Evolutionary conservation across 148 eudicot species (phyloP).

Genomic region (Spergularia bocconei): DNA sequence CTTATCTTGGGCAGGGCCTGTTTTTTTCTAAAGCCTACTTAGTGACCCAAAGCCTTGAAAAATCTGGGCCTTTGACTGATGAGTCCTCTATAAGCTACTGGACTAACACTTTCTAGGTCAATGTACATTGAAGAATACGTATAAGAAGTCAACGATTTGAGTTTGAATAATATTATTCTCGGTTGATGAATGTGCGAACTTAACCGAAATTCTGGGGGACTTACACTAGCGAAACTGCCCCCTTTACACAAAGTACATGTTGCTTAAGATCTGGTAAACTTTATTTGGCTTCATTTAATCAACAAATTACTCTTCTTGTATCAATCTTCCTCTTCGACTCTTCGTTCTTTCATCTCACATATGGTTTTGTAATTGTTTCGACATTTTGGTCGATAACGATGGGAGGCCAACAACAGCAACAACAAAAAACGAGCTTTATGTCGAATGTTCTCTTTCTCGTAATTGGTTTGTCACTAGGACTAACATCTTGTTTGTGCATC

Average conservation of each 20-base stretch:
- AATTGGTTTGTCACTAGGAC: slow-evolving; percentile 12
- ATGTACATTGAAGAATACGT: too few relatives aligned
- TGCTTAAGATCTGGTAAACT: slow-evolving; percentile 12
- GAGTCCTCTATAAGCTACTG: too few relatives aligned
- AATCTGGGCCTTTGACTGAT: too few relatives aligned
- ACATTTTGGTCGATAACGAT: background rate
- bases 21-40: too few relatives aligned
- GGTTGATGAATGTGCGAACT: background rate
- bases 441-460: background rate
- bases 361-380: background rate
- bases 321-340: background rate
- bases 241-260: slow-evolving; percentile 1
- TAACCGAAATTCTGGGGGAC: background rate
- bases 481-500: slow-evolving; percentile 15
- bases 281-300: background rate
- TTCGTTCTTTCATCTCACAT: background rate
- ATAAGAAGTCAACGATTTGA: too few relatives aligned
- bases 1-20: too few relatives aligned
- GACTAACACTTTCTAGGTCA: too few relatives aligned
- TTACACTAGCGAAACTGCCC: background rate
- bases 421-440: background rate
- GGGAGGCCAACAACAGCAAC: background rate
- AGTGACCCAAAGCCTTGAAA: too few relatives aligned
- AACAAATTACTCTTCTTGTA: background rate
- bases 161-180: too few relatives aligned